Base-by-base conservation (phyloP, 2,329 filamentous ascomycete genomes). In the Phyllosticta ampelicida region DNA sequence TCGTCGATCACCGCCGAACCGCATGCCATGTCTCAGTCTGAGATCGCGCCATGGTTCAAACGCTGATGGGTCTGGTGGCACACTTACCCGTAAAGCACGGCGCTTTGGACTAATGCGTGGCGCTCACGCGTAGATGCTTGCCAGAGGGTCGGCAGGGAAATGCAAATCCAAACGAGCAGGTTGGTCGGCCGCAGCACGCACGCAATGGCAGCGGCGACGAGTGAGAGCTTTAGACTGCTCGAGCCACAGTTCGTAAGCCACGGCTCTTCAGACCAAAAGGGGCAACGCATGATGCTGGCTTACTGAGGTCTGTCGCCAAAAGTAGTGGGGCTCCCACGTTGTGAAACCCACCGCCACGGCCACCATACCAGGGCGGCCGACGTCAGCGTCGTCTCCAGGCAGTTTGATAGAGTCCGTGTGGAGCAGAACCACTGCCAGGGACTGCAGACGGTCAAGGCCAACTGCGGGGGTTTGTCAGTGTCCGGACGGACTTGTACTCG, bases 351-450 rank as follows among this genome's bases (percentile, higher is more conserved):
- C 59, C 83, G 77, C 91, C 94, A 97, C 11, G 94, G 92, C 88
- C 90, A 97, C 65, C 85, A 82, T 68, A 84, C 84, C 51, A 97
- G 76, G 1, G 90, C 92, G 65, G 84, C 78, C 60, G 87, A 78
- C 4, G 92, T 96, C 64, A 99, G 75, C 0, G 87, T 88, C n/a
- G 87, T 90, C 76, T 99, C 94, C 4, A 97, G 77, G 55, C 86
- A 94, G 74, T 99, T 99, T 57, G 92, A 96, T 67, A 99, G 86
- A 0, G 94, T 96, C 52, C 94, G 82, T 0, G 90, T 92, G 1
- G 90, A 94, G 73, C 87, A 94, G 73, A 94, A 97, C 89, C 89
- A 97, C 71, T 96, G 90, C 90, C 94, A 99, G 6, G 94, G 89
- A 71, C 85, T 95, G 66, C 85, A 76, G 50, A 87, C 71, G 2